A percentile compares a stretch with the other conserved stretches of the same genome.
Conservation (phyloP, 2,329 filamentous ascomycete species). For the Colletotrichum chrysophilum region DNA sequence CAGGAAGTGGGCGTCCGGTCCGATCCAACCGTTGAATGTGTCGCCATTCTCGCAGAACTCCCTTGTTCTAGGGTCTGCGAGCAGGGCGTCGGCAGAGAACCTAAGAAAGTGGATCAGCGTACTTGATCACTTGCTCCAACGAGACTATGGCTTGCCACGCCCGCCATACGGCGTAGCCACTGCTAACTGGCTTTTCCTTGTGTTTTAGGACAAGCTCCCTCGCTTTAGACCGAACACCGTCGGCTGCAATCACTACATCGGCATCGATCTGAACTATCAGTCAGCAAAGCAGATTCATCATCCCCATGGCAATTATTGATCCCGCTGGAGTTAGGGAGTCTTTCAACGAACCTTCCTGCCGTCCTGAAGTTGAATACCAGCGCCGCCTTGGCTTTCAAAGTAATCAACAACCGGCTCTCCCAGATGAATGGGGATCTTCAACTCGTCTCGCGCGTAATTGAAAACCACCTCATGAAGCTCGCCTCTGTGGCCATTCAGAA, state of each 20-base stretch:
- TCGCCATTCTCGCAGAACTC: background rate
- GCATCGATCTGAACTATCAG: rapidly evolving
- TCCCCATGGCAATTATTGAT: background rate
- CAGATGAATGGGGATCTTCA: background rate
- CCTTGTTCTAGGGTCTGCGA: background rate
- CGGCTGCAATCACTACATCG: background rate
- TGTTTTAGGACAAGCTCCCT: background rate
- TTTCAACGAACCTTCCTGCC: background rate
- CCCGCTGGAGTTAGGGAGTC: too few relatives aligned
- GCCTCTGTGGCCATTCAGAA: slow-evolving; percentile 65
- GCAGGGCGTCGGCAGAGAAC: background rate
- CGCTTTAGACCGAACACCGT: background rate
- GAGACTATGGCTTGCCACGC: background rate
- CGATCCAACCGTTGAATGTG: background rate
- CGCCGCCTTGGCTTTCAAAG: background rate
- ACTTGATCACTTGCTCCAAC: rapidly evolving
- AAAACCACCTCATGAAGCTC: slow-evolving; percentile 66
- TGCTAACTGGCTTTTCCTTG: background rate
- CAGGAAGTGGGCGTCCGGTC: background rate
- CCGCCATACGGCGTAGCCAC: background rate
- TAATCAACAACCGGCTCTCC: background rate
- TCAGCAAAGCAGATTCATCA: rapidly evolving
- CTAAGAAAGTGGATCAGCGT: background rate
- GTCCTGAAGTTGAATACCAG: background rate
- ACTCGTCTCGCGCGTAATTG: slow-evolving; percentile 57